Evolutionary conservation across 106 monocot genomes (phyloP).

Genomic region (Chionographis japonica): DNA sequence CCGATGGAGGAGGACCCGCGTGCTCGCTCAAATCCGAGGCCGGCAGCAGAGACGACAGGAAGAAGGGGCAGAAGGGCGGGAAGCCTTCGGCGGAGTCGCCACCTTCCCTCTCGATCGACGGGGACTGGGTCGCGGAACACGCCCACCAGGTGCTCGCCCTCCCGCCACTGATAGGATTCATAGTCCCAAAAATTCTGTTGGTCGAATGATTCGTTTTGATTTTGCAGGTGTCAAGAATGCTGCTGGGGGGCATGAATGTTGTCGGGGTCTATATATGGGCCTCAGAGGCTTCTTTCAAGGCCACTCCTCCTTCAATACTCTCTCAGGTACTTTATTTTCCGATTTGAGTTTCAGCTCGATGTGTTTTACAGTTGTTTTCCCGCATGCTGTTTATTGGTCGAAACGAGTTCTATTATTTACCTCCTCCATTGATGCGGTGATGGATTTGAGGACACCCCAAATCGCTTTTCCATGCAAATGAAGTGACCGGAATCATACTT

Average conservation of each 20-base stretch:
- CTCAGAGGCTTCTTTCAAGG: constrained; percentile 68
- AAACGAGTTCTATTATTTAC: too few relatives aligned
- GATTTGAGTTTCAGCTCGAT: background rate
- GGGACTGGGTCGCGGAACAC: constrained; percentile 93
- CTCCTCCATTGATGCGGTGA: too few relatives aligned
- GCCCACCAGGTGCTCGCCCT: constrained; percentile 58
- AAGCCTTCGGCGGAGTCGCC: constrained; percentile 19
- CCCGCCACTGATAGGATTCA: background rate
- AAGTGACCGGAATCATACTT: too few relatives aligned
- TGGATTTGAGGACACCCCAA: too few relatives aligned
- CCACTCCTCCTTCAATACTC: constrained; percentile 49
- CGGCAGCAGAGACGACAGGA: constrained; percentile 29
- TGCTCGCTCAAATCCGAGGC: constrained; percentile 48
- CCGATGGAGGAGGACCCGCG: constrained; percentile 56
- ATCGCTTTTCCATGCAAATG: too few relatives aligned
- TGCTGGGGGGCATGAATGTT: constrained; percentile 85
- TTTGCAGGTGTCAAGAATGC: constrained; percentile 79
- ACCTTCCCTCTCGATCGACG: constrained; percentile 50
- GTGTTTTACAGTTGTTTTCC: background rate
- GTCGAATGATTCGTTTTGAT: background rate
- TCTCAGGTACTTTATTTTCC: constrained; percentile 36
- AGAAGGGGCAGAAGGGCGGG: constrained; percentile 48
- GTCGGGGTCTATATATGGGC: constrained; percentile 81
- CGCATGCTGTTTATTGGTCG: too few relatives aligned
- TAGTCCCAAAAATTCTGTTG: background rate